Evolutionary conservation across 2,329 filamentous ascomycete species (phyloP), one percentile per base, ranked within the genome.

Genomic region (Gnomoniopsis sp.): DNA sequence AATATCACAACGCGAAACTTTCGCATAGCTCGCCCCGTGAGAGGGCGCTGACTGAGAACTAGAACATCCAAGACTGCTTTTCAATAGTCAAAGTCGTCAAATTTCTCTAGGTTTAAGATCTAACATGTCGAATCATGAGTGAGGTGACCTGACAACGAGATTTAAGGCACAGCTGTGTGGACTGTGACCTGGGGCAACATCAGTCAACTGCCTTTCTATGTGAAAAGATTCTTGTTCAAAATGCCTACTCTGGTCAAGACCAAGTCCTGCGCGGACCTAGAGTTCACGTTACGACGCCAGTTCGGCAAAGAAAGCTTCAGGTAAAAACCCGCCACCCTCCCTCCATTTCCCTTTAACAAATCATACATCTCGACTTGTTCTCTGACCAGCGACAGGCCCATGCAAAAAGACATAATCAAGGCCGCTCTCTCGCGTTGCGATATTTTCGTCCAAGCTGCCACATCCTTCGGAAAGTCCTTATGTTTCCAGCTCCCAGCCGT

Each of bases 401-500:
- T 90, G 41, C 93, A 97, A 70, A 86, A 90, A 60, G 92, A 98
- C 68, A 92, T 97, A 58, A 93, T 98, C 57, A 80, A 83, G 59
- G 89, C 91, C 8, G 90, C 90, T 2, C 79, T 97, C 10, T 85
- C 89, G 57, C 89, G 91, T 17, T 82, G 93, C 63, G 93, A 98
- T 87, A 89, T 98, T 47, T 97, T 96, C 69, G 83, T 98, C 1
- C 93, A 97, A 73, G 93, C 93, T 49, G 90, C 90, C 56, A 93
- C 90, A 3, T 91, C 88, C 11, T 97, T 97, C 71, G 93, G 93
- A 46, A 97, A 97, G 74, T 96, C 91, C 68, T 74, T 97, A 55
- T 97, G 93, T 75, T 97, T 93, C 70, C 93, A 97, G 71, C 80
- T 97, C 1, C 93, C 93, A 10, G 93, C 93, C 23, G 87, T 97